Evolutionary conservation across 148 eudicot genomes (phyloP).

Genomic region (Tetragonia tetragonoides): DNA sequence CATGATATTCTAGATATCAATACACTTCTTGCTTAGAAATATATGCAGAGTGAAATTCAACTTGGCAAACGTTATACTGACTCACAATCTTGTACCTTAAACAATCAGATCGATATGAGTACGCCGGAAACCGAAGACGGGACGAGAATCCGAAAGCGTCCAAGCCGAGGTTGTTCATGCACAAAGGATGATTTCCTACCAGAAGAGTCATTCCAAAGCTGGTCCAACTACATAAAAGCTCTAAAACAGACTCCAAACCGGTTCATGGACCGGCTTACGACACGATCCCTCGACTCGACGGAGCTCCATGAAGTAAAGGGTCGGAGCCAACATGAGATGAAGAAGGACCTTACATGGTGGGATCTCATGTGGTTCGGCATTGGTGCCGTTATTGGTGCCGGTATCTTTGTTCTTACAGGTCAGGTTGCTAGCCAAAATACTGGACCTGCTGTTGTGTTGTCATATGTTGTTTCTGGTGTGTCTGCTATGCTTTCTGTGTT

Average conservation of each 20-base stretch:
- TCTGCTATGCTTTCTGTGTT: slow-evolving; percentile 58
- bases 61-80: no score
- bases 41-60: no score
- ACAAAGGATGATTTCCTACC: slow-evolving; percentile 45
- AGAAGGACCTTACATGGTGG: slow-evolving; percentile 56
- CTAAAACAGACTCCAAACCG: slow-evolving; percentile 33
- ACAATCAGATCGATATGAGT: no score
- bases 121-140: no score
- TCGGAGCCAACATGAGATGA: slow-evolving; percentile 51
- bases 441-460: slow-evolving; percentile 54
- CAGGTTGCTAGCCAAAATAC: slow-evolving; percentile 37
- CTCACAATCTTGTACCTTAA: no score
- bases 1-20: no score
- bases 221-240: slow-evolving; percentile 45
- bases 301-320: slow-evolving; percentile 38
- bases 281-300: slow-evolving; percentile 37
- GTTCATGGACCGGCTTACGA: slow-evolving; percentile 33
- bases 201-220: slow-evolving; percentile 52
- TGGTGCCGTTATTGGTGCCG: slow-evolving; percentile 67
- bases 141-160: background rate
- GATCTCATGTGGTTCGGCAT: slow-evolving; percentile 72
- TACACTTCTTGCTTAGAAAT: no score
- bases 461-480: slow-evolving; percentile 50
- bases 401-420: slow-evolving; percentile 67
- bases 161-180: slow-evolving; percentile 9